phyloP scores from a whole-genome alignment of 768 basidiomycete genomes.

The Leccinellum albellum region DNA sequence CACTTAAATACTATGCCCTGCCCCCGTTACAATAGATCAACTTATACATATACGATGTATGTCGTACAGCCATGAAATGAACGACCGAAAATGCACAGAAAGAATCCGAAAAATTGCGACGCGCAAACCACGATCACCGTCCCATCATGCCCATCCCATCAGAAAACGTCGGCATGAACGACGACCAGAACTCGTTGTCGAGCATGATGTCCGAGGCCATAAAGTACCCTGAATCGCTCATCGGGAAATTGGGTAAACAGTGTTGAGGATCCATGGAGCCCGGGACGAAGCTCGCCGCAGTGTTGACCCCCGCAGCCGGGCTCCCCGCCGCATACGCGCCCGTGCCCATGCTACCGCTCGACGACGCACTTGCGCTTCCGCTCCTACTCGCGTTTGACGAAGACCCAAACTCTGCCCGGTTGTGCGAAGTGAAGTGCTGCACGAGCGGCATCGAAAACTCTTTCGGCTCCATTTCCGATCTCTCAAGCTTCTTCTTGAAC shows the following conservation, averaged over 20 bases:
- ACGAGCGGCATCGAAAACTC: constrained; percentile 18
- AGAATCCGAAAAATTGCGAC: background rate
- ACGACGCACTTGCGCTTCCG: constrained; percentile 2
- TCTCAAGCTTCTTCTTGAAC: constrained; percentile 29
- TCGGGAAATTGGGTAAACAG: constrained; percentile 19
- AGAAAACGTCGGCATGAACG: constrained; percentile 36
- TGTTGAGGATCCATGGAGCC: constrained; percentile 18
- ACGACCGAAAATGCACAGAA: background rate
- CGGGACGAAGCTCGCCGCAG: background rate
- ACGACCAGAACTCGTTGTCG: constrained; percentile 42
- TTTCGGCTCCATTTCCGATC: constrained; percentile 16
- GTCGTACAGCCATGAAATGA: background rate
- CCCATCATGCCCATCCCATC: constrained; percentile 19
- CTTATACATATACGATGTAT: constrained; percentile 1
- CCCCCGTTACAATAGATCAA: background rate
- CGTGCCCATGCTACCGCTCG: constrained; percentile 18
- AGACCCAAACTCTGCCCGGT: constrained; percentile 17
- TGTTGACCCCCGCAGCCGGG: background rate
- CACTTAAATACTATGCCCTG: constrained; percentile 2
- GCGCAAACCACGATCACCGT: background rate
- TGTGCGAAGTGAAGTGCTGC: constrained; percentile 19
- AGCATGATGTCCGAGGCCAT: constrained; percentile 38
- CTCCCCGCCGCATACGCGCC: constrained; percentile 10
- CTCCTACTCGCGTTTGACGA: constrained; percentile 15
- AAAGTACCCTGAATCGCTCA: constrained; percentile 30